Evolutionary conservation across 352 stramenopile species (phyloP).

Genomic region (Globisporangium takayamanum): DNA sequence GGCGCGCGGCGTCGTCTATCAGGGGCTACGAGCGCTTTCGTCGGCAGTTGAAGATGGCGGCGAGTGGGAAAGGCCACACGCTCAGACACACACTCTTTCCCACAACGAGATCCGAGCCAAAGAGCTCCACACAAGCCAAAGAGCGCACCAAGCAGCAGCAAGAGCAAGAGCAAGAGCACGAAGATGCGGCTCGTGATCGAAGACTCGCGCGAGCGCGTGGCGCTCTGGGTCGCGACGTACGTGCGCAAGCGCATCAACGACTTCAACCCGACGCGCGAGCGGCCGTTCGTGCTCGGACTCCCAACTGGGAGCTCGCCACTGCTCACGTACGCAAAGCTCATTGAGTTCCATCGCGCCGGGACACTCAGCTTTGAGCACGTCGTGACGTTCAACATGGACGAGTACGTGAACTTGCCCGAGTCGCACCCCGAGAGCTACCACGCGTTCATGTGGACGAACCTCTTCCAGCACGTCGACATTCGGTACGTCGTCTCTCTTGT

Average conservation of each 20-base stretch:
- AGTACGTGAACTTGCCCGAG: conserved; percentile 76
- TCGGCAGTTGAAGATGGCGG: neutral
- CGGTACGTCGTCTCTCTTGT: conserved; percentile 24
- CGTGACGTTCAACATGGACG: conserved; percentile 91
- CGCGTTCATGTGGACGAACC: conserved; percentile 87
- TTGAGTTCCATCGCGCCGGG: conserved; percentile 49
- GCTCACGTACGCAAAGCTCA: conserved; percentile 72
- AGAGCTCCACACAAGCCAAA: neutral
- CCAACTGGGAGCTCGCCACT: conserved; percentile 85
- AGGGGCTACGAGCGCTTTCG: neutral
- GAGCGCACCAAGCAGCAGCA: neutral
- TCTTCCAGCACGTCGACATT: conserved; percentile 89
- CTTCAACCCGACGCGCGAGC: conserved; percentile 61
- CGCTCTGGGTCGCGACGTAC: conserved; percentile 76
- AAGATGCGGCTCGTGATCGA: conserved; percentile 85
- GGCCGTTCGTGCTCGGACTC: conserved; percentile 82
- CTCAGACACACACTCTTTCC: too few species aligned
- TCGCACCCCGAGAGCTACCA: conserved; percentile 87
- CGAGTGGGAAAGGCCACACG: neutral
- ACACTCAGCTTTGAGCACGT: conserved; percentile 76
- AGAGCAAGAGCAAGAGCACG: too few species aligned
- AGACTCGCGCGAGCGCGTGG: conserved; percentile 56
- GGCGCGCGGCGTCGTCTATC: neutral
- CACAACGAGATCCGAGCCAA: too few species aligned
- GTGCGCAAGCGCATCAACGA: conserved; percentile 72